Conservation (phyloP, 805 yeast genomes). For the Zygoascus biomembranicola region DNA sequence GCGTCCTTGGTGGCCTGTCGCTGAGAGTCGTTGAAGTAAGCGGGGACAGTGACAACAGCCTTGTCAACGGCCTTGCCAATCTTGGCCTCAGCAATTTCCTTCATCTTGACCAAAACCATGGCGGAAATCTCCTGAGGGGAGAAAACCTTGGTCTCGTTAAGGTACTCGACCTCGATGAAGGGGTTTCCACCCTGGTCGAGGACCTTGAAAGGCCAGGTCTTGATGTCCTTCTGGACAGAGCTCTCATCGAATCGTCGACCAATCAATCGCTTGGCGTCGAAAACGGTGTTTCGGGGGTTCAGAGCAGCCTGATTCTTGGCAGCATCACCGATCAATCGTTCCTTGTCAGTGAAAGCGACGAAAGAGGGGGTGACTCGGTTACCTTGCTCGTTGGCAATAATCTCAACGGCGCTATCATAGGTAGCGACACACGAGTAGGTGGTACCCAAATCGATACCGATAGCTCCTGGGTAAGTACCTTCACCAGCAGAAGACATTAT, state of each 20-base stretch:
- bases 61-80: constrained; percentile 71
- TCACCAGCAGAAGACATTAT: constrained; percentile 41
- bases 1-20: constrained; percentile 90
- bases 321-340: constrained; percentile 92
- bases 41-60: constrained; percentile 83
- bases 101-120: constrained; percentile 87
- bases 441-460: constrained; percentile 98
- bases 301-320: constrained; percentile 97
- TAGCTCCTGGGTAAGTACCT: constrained; percentile 99
- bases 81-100: constrained; percentile 76
- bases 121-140: constrained; percentile 94
- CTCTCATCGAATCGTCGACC: constrained; percentile 83
- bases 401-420: constrained; percentile 88
- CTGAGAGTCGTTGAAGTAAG: constrained; percentile 82
- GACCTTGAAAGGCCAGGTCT: constrained; percentile 88
- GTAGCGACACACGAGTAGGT: constrained; percentile 96
- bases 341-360: constrained; percentile 89
- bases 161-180: constrained; percentile 70
- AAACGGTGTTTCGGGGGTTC: constrained; percentile 82
- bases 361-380: constrained; percentile 96
- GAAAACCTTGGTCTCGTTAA: constrained; percentile 78
- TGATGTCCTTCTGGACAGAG: constrained; percentile 82
- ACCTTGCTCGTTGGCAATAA: constrained; percentile 97
- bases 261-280: constrained; percentile 85
- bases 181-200: constrained; percentile 69